phyloP scores from a whole-genome alignment of 129 eudicot genomes.

The carrot (Daucus carota) region DH1_v3.0 NC_030388.2:18666501-18667000 shows the following conservation, averaged over 20 bases:
- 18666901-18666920: conserved; percentile 62
- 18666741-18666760: conserved; percentile 64
- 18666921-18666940: not conserved
- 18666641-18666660: not conserved
- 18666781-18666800: conserved; percentile 86
- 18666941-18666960: not conserved
- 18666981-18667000: not conserved
- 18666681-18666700: conserved; percentile 17
- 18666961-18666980: not conserved
- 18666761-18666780: conserved; percentile 71
- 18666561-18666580: conserved; percentile 87
- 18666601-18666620: conserved; percentile 91
- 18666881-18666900: conserved; percentile 93
- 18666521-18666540: conserved; percentile 91
- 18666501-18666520: conserved; percentile 91
- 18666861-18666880: conserved; percentile 88
- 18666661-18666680: conserved; percentile 3
- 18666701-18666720: conserved; percentile 46
- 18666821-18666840: conserved; percentile 71
- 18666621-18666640: conserved; percentile 11
- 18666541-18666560: conserved; percentile 98
- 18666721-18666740: conserved; percentile 49
- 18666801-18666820: conserved; percentile 46
- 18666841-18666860: conserved; percentile 91
- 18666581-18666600: conserved; percentile 89